These are phyloP conservation scores for Persicaria tinctoria DNA, from an alignment of 148 eudicot species.

Conservation along the genomic window DNA sequence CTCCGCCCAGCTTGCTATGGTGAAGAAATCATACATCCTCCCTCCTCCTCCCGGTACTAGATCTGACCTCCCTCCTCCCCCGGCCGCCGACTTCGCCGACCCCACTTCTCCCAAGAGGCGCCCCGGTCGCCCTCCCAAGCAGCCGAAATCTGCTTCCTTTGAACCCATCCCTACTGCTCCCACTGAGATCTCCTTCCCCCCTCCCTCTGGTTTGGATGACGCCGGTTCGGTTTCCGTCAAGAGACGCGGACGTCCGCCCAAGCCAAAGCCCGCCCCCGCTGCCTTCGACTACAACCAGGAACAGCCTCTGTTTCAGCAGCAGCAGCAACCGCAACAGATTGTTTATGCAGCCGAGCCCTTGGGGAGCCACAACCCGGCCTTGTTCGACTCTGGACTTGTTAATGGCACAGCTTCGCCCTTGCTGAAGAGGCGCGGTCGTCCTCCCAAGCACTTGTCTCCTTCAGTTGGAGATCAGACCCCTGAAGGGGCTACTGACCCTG, in stretches of 20 bases:
- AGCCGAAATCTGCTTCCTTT: background rate
- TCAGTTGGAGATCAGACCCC: background rate
- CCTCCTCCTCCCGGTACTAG: conserved; percentile 22
- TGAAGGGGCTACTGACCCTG: background rate
- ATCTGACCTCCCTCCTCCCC: conserved; percentile 18
- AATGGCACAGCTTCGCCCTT: background rate
- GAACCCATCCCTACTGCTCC: conserved; percentile 14
- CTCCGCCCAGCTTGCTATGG: conserved; percentile 42
- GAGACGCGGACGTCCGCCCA: conserved; percentile 51
- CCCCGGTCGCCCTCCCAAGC: conserved; percentile 67
- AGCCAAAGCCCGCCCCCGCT: conserved; percentile 11
- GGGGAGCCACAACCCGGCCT: background rate
- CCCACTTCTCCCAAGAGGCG: conserved; percentile 25
- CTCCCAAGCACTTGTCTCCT: conserved; percentile 10
- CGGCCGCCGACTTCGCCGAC: conserved; percentile 15
- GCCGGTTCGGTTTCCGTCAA: conserved; percentile 17
- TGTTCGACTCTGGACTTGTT: background rate
- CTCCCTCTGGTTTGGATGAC: conserved; percentile 11
- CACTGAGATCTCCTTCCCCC: background rate
- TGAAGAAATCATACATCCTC: conserved; percentile 59
- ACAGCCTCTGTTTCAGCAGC: background rate
- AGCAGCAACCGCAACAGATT: background rate
- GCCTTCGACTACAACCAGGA: background rate
- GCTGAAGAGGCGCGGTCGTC: conserved; percentile 24
- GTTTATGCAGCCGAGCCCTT: conserved; percentile 7